A percentile compares a stretch with the other conserved stretches of the same genome.
Conservation (phyloP, 306 rosid species). For the Casuarina equisetifolia region DNA sequence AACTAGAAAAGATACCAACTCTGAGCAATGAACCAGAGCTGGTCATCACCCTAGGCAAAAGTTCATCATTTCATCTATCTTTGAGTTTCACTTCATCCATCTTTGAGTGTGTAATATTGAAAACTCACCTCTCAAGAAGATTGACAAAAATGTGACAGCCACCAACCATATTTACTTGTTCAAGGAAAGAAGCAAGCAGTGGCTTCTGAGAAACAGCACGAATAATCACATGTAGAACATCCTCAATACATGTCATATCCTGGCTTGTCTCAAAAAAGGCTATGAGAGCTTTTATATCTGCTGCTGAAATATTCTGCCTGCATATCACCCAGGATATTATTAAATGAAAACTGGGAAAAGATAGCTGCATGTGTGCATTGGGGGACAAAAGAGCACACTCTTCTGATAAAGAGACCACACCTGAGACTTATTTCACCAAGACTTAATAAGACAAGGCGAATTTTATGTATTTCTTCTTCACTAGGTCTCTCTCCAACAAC, state of each 20-base stretch:
- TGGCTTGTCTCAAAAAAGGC: constrained; percentile 84
- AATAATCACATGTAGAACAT: constrained; percentile 91
- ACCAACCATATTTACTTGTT: constrained; percentile 69
- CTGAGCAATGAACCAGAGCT: background rate
- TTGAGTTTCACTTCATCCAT: constrained; percentile 1
- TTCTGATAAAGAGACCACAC: constrained; percentile 37
- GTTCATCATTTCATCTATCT: constrained; percentile 4
- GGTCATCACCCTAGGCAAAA: constrained; percentile 8
- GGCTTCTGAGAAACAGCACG: constrained; percentile 85
- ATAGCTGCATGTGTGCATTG: background rate
- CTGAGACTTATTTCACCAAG: constrained; percentile 98
- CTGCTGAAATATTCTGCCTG: constrained; percentile 80
- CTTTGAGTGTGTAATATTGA: background rate
- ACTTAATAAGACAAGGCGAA: constrained; percentile 93
- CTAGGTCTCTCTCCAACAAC: constrained; percentile 60
- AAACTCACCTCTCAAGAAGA: constrained; percentile 86
- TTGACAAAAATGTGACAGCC: constrained; percentile 92
- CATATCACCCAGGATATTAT: constrained; percentile 30
- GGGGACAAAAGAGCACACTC: background rate
- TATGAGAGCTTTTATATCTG: constrained; percentile 83
- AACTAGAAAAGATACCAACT: background rate
- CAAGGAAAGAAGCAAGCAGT: constrained; percentile 81
- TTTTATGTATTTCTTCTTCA: constrained; percentile 82
- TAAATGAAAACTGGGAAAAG: constrained; percentile 26
- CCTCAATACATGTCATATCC: constrained; percentile 92